phyloP scores from a whole-genome alignment of 2,329 filamentous ascomycete species.

The Pseudogymnoascus sp. region DNA sequence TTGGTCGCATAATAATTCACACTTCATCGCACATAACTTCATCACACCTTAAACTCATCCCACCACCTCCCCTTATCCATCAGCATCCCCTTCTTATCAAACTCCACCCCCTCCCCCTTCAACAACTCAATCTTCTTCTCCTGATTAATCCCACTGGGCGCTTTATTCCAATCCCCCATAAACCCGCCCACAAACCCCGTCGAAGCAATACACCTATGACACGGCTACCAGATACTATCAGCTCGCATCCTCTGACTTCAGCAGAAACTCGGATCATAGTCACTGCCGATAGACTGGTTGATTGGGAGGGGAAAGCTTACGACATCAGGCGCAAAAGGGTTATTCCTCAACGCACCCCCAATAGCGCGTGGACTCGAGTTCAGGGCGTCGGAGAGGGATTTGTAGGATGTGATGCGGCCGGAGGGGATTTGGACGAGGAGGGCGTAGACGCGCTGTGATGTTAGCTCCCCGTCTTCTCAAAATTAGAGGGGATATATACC shows the following conservation, averaged over 20 bases:
- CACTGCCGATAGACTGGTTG: not conserved
- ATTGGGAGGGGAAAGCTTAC: slow-evolving; percentile 26
- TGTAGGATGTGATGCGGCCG: slow-evolving; percentile 54
- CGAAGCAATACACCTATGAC: not conserved
- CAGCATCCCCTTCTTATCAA: slow-evolving; percentile 38
- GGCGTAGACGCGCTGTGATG: slow-evolving; percentile 39
- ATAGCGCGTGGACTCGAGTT: slow-evolving; percentile 55
- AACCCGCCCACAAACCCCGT: slow-evolving; percentile 41
- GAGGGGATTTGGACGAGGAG: slow-evolving; percentile 53
- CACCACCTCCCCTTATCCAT: slow-evolving; percentile 36
- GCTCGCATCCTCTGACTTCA: not conserved
- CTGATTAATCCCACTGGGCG: slow-evolving; percentile 42
- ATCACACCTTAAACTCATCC: slow-evolving; percentile 32
- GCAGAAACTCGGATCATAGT: not conserved
- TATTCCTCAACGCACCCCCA: slow-evolving; percentile 51
- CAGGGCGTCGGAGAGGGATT: slow-evolving; percentile 48
- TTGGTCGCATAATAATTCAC: not conserved
- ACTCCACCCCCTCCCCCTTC: slow-evolving; percentile 39
- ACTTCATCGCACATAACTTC: not conserved
- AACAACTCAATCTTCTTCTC: slow-evolving; percentile 39
- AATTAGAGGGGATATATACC: not conserved
- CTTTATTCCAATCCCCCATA: slow-evolving; percentile 44
- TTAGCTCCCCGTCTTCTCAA: not conserved
- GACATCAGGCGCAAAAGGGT: slow-evolving; percentile 57
- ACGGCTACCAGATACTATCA: not conserved